Conservation (phyloP, 1,284 basidiomycete species). For the Mycena sp. region DNA sequence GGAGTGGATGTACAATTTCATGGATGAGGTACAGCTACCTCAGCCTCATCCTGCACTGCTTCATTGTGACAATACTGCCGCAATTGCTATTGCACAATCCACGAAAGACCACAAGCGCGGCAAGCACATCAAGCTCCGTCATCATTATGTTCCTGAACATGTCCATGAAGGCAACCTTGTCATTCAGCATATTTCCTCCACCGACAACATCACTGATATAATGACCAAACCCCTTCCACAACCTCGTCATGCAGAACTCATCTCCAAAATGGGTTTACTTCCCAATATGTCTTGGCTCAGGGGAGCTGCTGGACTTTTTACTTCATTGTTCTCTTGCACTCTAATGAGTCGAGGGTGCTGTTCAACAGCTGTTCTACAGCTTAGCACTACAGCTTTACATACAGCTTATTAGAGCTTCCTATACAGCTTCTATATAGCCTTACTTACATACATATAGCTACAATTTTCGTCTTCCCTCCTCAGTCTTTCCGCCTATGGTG, state of each 20-base stretch:
- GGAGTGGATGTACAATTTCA: too few relatives aligned
- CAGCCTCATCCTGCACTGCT: neutral
- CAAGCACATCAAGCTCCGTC: neutral
- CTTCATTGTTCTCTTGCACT: neutral
- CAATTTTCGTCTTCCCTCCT: too few relatives aligned
- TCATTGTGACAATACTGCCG: neutral
- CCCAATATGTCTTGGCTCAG: neutral
- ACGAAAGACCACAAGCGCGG: neutral
- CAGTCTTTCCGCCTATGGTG: too few relatives aligned
- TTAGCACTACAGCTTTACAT: too few relatives aligned
- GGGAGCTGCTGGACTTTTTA: neutral
- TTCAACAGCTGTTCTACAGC: too few relatives aligned
- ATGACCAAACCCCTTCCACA: slow-evolving; percentile 4
- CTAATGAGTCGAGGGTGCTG: neutral
- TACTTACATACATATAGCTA: too few relatives aligned
- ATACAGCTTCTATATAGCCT: too few relatives aligned
- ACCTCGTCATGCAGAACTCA: too few relatives aligned
- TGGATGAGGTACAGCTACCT: neutral
- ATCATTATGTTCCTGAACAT: neutral
- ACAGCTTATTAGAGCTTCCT: too few relatives aligned
- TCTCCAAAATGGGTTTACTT: too few relatives aligned
- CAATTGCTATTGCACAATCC: neutral
- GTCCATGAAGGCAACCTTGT: neutral
- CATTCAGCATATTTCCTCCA: neutral
- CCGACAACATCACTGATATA: slow-evolving; percentile 6